Percentiles rank a stretch among this genome's conserved stretches.
Conservation (phyloP, 805 yeast species). For the Metschnikowia kunwiensis region DNA sequence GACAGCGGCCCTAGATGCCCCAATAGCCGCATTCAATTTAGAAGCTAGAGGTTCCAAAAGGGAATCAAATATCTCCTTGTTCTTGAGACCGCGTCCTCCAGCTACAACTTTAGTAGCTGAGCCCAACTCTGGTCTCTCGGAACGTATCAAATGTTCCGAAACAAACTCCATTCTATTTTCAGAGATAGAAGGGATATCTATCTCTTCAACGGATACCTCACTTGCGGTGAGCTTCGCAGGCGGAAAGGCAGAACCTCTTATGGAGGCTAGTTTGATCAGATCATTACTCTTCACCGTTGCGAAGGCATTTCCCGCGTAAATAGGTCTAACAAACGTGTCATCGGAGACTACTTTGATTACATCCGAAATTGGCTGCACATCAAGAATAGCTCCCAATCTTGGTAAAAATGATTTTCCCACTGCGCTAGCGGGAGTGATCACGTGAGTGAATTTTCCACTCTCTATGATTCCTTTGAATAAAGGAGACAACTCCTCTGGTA, state of each 20-base stretch:
- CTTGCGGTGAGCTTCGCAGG: constrained; percentile 30
- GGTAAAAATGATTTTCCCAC: constrained; percentile 87
- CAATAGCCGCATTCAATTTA: constrained; percentile 84
- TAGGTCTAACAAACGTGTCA: constrained; percentile 84
- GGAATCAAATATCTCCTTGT: constrained; percentile 80
- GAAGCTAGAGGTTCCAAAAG: constrained; percentile 81
- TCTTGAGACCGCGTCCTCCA: constrained; percentile 93
- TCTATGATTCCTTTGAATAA: constrained; percentile 49
- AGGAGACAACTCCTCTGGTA: constrained; percentile 84
- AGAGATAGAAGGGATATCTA: constrained; percentile 36
- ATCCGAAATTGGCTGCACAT: constrained; percentile 86
- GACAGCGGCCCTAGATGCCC: constrained; percentile 98
- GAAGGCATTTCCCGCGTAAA: constrained; percentile 93
- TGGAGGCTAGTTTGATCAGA: constrained; percentile 63
- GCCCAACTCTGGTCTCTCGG: constrained; percentile 88
- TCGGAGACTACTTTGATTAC: constrained; percentile 62
- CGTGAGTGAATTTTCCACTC: constrained; percentile 56
- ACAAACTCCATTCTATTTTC: constrained; percentile 57
- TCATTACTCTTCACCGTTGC: constrained; percentile 76
- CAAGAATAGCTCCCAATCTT: constrained; percentile 78
- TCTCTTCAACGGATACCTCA: constrained; percentile 48
- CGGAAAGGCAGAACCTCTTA: constrained; percentile 80
- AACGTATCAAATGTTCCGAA: constrained; percentile 66
- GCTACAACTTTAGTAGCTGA: constrained; percentile 79
- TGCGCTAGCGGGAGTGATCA: constrained; percentile 79